Conservation (phyloP, 2,329 filamentous ascomycete genomes). For the Corynespora cassiicola region DNA sequence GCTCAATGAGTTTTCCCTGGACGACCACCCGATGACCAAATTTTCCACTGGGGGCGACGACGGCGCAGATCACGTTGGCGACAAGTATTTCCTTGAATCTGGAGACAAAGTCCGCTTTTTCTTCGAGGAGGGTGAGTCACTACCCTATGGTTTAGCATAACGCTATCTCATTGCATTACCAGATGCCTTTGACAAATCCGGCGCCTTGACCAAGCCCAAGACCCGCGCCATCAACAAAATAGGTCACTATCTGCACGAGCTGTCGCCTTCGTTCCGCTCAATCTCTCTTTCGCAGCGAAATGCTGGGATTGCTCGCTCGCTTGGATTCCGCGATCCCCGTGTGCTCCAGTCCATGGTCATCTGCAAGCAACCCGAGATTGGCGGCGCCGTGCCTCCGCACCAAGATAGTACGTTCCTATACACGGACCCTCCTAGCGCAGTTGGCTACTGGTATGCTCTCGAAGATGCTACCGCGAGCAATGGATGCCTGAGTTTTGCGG, state of each 20-base stretch:
- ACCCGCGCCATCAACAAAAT: conserved; percentile 80
- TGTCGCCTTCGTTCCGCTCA: conserved; percentile 55
- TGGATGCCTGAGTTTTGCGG: conserved; percentile 86
- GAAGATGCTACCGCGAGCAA: conserved; percentile 89
- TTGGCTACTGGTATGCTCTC: conserved; percentile 97
- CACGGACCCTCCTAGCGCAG: conserved; percentile 84
- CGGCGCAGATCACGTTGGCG: conserved; percentile 78
- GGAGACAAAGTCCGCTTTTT: conserved; percentile 96
- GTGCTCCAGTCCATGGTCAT: conserved; percentile 96
- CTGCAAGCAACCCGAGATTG: conserved; percentile 97
- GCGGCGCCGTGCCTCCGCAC: conserved; percentile 87
- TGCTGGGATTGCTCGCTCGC: conserved; percentile 69
- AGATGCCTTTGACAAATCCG: conserved; percentile 76
- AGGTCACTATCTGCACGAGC: conserved; percentile 57
- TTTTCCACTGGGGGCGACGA: conserved; percentile 84
- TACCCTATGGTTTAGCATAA: background rate
- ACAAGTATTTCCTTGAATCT: conserved; percentile 90
- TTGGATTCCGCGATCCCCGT: conserved; percentile 79
- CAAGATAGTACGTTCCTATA: conserved; percentile 94
- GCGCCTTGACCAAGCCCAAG: conserved; percentile 78
- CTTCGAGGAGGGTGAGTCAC: conserved; percentile 75
- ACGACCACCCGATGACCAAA: conserved; percentile 87
- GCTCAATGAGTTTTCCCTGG: conserved; percentile 77
- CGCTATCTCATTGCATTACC: background rate
- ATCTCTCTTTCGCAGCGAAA: conserved; percentile 62